Conservation (phyloP, 805 yeast genomes). For the Suhomyces prunicola region DNA sequence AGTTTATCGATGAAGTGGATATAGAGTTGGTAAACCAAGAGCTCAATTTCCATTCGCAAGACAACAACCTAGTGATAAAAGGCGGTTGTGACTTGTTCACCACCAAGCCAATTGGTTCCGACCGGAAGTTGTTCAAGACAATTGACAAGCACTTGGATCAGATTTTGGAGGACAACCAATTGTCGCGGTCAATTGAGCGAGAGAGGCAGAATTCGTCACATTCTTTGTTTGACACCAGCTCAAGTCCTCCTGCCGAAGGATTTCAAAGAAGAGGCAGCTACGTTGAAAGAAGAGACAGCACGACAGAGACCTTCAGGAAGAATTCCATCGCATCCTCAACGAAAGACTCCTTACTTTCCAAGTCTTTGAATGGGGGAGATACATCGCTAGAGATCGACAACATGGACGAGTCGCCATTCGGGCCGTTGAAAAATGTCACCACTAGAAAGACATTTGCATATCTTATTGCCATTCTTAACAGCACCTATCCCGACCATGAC, state of each 20-base stretch:
- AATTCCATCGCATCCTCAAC: neutral
- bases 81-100: slow-evolving; percentile 95
- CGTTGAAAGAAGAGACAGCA: slow-evolving; percentile 21
- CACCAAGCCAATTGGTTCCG: slow-evolving; percentile 89
- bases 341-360: slow-evolving; percentile 16
- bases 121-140: slow-evolving; percentile 81
- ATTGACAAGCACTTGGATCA: slow-evolving; percentile 77
- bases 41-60: slow-evolving; percentile 44
- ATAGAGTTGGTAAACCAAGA: slow-evolving; percentile 89
- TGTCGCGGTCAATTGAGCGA: slow-evolving; percentile 36
- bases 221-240: slow-evolving; percentile 37
- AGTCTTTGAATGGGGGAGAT: slow-evolving; percentile 19
- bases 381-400: slow-evolving; percentile 11
- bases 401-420: slow-evolving; percentile 70
- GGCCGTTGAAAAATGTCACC: slow-evolving; percentile 82
- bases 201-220: slow-evolving; percentile 37
- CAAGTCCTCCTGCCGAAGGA: slow-evolving; percentile 25
- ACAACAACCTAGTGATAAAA: slow-evolving; percentile 48
- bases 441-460: slow-evolving; percentile 89
- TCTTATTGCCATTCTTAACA: slow-evolving; percentile 83
- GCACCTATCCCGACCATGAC: slow-evolving; percentile 95
- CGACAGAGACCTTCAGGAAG: slow-evolving; percentile 4
- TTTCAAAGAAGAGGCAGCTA: slow-evolving; percentile 21
- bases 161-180: slow-evolving; percentile 43
- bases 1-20: slow-evolving; percentile 92